Conservation (phyloP, 2,329 filamentous ascomycete genomes). For the Ophiocordyceps camponoti-saundersi region DNA sequence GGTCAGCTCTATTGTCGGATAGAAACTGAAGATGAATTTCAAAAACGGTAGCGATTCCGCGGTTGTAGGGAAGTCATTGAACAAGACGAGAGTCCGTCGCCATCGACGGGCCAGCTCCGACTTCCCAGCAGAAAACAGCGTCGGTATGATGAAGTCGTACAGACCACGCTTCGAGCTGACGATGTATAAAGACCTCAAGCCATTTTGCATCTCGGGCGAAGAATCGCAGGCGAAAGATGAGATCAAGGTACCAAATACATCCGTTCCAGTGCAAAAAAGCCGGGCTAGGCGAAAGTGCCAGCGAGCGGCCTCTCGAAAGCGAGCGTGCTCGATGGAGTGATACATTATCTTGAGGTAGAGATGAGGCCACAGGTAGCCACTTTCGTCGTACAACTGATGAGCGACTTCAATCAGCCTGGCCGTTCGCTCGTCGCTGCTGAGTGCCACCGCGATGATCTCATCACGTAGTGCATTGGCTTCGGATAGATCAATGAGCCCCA, state of each 20-base stretch:
- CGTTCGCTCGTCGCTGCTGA: slow-evolving; percentile 10
- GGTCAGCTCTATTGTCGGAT: slow-evolving; percentile 19
- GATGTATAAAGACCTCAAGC: slow-evolving; percentile 27
- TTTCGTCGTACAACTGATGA: slow-evolving; percentile 16
- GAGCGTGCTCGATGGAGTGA: slow-evolving; percentile 21
- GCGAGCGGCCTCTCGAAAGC: slow-evolving; percentile 19
- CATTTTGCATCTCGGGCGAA: slow-evolving; percentile 18
- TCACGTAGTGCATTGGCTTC: slow-evolving; percentile 12
- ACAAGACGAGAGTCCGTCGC: slow-evolving; percentile 23
- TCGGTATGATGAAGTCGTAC: slow-evolving; percentile 34
- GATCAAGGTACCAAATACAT: slow-evolving; percentile 24
- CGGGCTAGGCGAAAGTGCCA: slow-evolving; percentile 31
- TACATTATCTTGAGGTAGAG: slow-evolving; percentile 30
- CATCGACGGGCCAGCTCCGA: slow-evolving; percentile 27
- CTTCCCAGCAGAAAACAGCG: slow-evolving; percentile 29
- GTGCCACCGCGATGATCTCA: slow-evolving; percentile 12
- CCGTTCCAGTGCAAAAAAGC: slow-evolving; percentile 22
- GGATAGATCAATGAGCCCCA: slow-evolving; percentile 6
- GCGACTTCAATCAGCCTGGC: slow-evolving; percentile 10
- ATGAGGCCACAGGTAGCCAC: slow-evolving; percentile 27
- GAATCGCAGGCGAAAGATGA: slow-evolving; percentile 23
- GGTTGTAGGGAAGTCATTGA: slow-evolving; percentile 23
- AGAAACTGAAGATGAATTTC: slow-evolving; percentile 28
- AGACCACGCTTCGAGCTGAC: slow-evolving; percentile 23
- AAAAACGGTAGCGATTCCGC: slow-evolving; percentile 28